phyloP scores from a whole-genome alignment of 306 rosid genomes.

The Begonia fuchsioides region DNA sequence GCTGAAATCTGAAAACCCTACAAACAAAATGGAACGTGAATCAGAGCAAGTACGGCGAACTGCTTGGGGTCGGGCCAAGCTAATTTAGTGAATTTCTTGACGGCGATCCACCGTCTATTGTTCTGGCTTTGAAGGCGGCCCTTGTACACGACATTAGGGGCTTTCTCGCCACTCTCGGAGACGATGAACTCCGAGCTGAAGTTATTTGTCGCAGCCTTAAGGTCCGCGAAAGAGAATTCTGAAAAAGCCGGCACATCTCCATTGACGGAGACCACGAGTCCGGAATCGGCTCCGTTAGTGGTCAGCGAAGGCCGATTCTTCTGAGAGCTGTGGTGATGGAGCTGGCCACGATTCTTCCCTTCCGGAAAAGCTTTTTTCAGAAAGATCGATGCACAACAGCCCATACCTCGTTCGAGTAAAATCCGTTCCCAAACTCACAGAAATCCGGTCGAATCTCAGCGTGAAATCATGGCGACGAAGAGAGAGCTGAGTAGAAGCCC shows the following conservation, averaged over 20 bases:
- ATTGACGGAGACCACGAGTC: neutral
- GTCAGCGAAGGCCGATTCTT: conserved; percentile 9
- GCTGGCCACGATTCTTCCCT: neutral
- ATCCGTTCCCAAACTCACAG: conserved; percentile 13
- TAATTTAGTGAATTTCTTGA: conserved; percentile 50
- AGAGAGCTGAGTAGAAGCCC: neutral
- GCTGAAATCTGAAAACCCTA: conserved; percentile 1
- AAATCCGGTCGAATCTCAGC: too few species aligned
- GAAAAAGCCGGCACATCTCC: conserved; percentile 23
- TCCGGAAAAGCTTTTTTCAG: neutral
- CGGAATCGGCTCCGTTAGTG: conserved; percentile 21
- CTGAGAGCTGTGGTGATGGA: conserved; percentile 1
- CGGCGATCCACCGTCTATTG: conserved; percentile 40
- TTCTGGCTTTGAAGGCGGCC: conserved; percentile 52
- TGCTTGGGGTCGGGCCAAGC: conserved; percentile 67
- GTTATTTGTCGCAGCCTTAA: conserved; percentile 50
- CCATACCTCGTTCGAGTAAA: conserved; percentile 39
- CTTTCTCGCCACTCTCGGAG: conserved; percentile 68
- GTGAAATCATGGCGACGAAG: neutral
- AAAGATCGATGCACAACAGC: conserved; percentile 32
- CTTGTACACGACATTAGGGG: conserved; percentile 55
- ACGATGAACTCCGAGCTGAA: conserved; percentile 52
- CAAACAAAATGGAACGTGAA: neutral
- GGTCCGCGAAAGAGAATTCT: conserved; percentile 57
- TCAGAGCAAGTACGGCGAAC: conserved; percentile 31